A percentile compares a stretch with the other conserved stretches of the same genome.
Conservation (phyloP, 495 filamentous ascomycete genomes). For the Staphylotrichum tortipilum region DNA sequence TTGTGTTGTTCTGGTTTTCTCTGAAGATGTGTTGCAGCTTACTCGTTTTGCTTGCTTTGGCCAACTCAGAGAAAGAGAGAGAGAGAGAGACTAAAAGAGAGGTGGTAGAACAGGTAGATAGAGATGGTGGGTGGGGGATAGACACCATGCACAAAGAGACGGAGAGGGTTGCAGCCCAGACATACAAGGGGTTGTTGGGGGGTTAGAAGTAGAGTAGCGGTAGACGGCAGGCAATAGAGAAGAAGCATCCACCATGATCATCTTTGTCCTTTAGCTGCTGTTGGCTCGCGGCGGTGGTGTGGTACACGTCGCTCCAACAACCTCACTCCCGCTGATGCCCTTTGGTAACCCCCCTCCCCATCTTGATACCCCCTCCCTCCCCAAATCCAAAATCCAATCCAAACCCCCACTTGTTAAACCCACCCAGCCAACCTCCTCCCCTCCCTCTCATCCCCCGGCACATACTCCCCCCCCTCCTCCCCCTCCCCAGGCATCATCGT, state of each 20-base stretch:
- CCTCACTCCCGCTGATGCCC: too few relatives aligned
- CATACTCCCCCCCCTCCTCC: slow-evolving; percentile 4
- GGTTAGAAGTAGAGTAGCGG: too few relatives aligned
- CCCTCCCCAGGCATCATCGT: slow-evolving; percentile 12
- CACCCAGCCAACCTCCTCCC: slow-evolving; percentile 10
- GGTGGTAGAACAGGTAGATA: neutral
- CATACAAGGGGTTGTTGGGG: neutral
- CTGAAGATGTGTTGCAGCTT: neutral
- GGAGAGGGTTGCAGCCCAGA: neutral
- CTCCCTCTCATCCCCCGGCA: slow-evolving; percentile 11
- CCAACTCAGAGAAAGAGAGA: too few relatives aligned
- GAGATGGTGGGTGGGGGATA: neutral
- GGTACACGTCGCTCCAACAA: too few relatives aligned
- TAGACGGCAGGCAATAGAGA: slow-evolving; percentile 5
- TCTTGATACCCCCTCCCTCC: too few relatives aligned
- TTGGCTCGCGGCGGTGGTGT: too few relatives aligned
- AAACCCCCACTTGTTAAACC: neutral
- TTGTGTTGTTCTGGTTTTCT: too few relatives aligned
- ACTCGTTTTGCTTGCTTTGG: neutral
- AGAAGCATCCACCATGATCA: neutral
- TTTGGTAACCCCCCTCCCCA: too few relatives aligned
- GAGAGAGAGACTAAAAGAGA: neutral
- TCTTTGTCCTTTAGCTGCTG: neutral
- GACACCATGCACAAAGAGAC: slow-evolving; percentile 1
- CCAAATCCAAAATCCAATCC: neutral